These are phyloP conservation scores for Rosa lucieae DNA, from an alignment of 306 rosid species.

Conservation along the genomic window DNA sequence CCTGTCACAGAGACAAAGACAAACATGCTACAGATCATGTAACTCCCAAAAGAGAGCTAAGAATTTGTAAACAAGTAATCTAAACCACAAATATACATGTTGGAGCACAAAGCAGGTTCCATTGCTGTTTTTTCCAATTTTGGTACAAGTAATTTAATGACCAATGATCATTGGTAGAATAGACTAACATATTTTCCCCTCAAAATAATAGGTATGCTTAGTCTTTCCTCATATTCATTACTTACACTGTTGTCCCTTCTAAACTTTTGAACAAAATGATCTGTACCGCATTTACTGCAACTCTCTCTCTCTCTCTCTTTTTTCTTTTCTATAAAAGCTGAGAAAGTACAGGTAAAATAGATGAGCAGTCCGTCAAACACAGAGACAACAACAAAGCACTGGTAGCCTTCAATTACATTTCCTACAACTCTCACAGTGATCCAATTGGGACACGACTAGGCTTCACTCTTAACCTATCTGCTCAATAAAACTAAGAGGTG, in stretches of 20 bases:
- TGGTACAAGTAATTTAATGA: not conserved
- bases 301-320: too few relatives aligned
- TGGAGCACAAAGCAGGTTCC: not conserved
- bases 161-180: not conserved
- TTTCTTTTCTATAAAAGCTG: too few relatives aligned
- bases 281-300: not conserved
- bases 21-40: slow-evolving; percentile 6
- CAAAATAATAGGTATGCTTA: not conserved
- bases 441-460: not conserved
- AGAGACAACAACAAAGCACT: not conserved
- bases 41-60: not conserved
- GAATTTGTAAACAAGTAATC: not conserved
- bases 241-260: not conserved
- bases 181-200: not conserved
- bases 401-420: not conserved
- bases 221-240: not conserved
- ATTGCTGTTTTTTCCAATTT: not conserved
- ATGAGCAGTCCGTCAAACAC: not conserved
- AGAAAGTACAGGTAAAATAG: not conserved
- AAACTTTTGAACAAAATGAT: not conserved
- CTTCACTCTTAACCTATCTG: not conserved
- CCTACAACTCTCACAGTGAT: not conserved
- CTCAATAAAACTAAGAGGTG: not conserved
- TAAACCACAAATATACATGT: not conserved
- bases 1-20: slow-evolving; percentile 35